phyloP scores from a whole-genome alignment of 1,284 basidiomycete species.

The Volvariella volvacea region DNA sequence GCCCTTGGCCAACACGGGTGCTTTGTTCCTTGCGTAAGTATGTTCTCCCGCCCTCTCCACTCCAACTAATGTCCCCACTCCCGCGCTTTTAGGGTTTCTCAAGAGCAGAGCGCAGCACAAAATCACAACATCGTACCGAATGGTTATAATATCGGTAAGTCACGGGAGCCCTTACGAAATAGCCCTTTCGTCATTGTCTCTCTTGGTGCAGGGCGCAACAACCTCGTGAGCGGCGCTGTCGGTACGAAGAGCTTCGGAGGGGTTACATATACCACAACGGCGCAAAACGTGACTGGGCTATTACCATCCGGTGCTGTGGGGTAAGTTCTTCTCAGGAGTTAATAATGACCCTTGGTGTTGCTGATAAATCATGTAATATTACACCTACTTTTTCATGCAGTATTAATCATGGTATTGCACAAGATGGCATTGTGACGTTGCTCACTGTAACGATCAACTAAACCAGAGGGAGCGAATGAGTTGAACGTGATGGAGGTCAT shows the following conservation, averaged over 20 bases:
- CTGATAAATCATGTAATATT: slow-evolving; percentile 24
- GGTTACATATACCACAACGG: slow-evolving; percentile 42
- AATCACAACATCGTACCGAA: slow-evolving; percentile 45
- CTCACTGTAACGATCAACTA: slow-evolving; percentile 22
- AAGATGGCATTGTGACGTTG: slow-evolving; percentile 26
- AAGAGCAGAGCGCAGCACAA: slow-evolving; percentile 27
- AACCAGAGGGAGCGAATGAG: no score
- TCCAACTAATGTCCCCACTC: no score
- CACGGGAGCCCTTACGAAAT: slow-evolving; percentile 1
- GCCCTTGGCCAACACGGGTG: slow-evolving; percentile 43
- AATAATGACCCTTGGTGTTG: background rate
- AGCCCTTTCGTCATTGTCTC: background rate
- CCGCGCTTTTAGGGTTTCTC: background rate
- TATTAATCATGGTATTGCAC: slow-evolving; percentile 11
- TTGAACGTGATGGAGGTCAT: no score
- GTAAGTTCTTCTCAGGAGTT: slow-evolving; percentile 18
- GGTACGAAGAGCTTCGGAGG: slow-evolving; percentile 36
- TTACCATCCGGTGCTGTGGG: slow-evolving; percentile 43
- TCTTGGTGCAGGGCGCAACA: slow-evolving; percentile 27
- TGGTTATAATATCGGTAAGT: slow-evolving; percentile 50
- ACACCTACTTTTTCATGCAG: no score
- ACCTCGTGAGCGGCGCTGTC: slow-evolving; percentile 34
- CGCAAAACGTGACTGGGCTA: slow-evolving; percentile 39
- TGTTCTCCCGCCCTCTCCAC: no score
- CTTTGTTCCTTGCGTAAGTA: slow-evolving; percentile 59